Evolutionary conservation across 208 protist genomes (phyloP), one percentile per base, ranked within the genome.

Genomic region (Leishmania arabica): DNA sequence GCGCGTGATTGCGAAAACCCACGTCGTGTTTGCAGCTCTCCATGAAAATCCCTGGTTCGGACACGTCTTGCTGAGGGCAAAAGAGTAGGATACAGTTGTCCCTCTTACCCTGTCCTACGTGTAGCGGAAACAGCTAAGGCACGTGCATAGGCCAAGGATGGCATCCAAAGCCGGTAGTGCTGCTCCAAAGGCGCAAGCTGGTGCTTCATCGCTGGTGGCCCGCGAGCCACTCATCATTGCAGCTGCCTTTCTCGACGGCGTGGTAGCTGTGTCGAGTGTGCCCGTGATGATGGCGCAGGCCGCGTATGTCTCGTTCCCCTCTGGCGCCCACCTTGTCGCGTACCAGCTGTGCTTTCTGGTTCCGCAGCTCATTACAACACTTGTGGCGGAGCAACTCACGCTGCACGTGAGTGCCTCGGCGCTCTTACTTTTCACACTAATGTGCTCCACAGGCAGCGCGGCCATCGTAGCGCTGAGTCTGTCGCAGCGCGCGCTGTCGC

Each of bases 331-430:
- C 27, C 81, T 94, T 15, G 68, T 82, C 1, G 49, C 88, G 37
- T 88, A 82, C 65, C 91, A 95, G 81, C 75, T 89, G n/a, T 84
- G 89, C 76, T 94, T 85, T 66, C 80, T 94, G 42, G 31, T 95
- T 53, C 88, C 90, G 13, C 91, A 96, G 84, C 69, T 94, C 3
- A 31, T 87, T 47, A 85, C 83, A 11, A 92, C 93, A 24, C 65
- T 83, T 49, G 3, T 85, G 47, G 86, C 77, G 11, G 93, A 95
- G 47, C 73, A 81, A n/a, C 77, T 94, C 58, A 85, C 86, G 0
- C 49, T 69, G 34, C 75, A 84, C 60, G 42, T 90, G n/a, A 77
- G 81, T 53, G 76, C 86, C 11, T 51, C 84, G 15, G 68, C 82
- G 6, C 83, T 90, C 49, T 78, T 91, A 5, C 40, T 86, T 47